Conservation (phyloP, 2,329 filamentous ascomycete species). For the Chaetomiaceae sp. region DNA sequence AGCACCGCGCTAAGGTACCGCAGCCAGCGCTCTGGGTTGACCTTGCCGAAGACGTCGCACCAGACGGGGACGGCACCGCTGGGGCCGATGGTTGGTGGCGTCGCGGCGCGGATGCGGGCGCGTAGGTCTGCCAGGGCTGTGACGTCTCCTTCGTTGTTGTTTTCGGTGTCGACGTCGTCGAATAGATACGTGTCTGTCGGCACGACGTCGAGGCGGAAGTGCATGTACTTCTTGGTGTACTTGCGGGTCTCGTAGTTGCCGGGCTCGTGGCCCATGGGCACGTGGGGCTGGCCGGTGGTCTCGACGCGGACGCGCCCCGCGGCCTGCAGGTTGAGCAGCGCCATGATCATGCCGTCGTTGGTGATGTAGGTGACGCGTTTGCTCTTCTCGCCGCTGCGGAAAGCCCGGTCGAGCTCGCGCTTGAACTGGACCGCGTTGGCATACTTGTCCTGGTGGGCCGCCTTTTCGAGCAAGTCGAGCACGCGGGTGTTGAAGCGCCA, state of each 20-base stretch:
- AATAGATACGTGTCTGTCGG: conserved; percentile 55
- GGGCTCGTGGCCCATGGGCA: conserved; percentile 65
- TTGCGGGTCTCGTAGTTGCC: conserved; percentile 65
- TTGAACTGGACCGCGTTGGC: conserved; percentile 56
- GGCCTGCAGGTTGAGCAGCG: conserved; percentile 59
- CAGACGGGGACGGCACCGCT: conserved; percentile 59
- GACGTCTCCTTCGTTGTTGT: conserved; percentile 29
- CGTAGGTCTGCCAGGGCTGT: conserved; percentile 30
- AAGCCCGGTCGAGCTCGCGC: conserved; percentile 49
- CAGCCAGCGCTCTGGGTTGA: conserved; percentile 57
- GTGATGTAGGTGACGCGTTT: conserved; percentile 48
- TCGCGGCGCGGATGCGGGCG: conserved; percentile 25
- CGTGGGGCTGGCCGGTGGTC: conserved; percentile 49
- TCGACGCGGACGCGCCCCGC: conserved; percentile 49
- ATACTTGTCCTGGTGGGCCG: conserved; percentile 49
- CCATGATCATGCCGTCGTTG: conserved; percentile 60
- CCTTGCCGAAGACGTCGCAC: conserved; percentile 60
- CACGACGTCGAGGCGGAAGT: conserved; percentile 55
- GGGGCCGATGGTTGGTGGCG: conserved; percentile 37
- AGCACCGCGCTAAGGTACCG: conserved; percentile 56
- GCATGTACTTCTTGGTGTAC: conserved; percentile 59
- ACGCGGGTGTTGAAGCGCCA: conserved; percentile 59
- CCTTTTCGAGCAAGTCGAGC: conserved; percentile 49
- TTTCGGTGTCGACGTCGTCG: conserved; percentile 33
- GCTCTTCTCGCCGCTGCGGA: conserved; percentile 36